Evolutionary conservation across 805 yeast species (phyloP), one percentile per base, ranked within the genome.

Genomic region (Tetrapisispora nanseiensis): DNA sequence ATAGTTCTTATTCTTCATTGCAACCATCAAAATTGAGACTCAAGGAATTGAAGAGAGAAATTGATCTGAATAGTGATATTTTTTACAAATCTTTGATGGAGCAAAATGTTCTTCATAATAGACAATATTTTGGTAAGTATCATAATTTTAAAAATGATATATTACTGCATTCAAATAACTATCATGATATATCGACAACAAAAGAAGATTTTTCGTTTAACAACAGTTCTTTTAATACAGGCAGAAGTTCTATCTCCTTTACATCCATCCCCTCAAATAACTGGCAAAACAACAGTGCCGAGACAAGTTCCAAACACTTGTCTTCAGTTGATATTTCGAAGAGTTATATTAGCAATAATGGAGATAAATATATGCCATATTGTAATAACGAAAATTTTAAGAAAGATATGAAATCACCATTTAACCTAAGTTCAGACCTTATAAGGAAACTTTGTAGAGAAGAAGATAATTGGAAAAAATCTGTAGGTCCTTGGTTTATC

Each of bases 361-460:
- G 8, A 16, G 33, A 31, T 10, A 22, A 18, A 33, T 6, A 33
- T 33, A 20, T 22, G 13, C n/a, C 37, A n/a, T 21, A 21, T 22
- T 22, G 11, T 10, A 22, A 10, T n/a, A 33, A 22, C 15, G 29
- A 22, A 23, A 11, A 5, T 10, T 22, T 33, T 7, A 23, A 23
- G 3, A 5, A 7, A 6, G 37, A 33, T 2, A 22, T 15, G 3
- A 23, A 33, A 2, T 23, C 24, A 4, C 23, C 23, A 12, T 39
- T 39, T n/a, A 19, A 16, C n/a, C 10, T 33, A 33, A 16, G 29
- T 22, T 40, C 42, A 13, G n/a, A 15, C 12, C 15, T 34, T n/a
- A 40, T 40, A 4, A 33, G 22, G 18, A 21, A 20, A 13, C 33
- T 40, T 21, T 40, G 42, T 16, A 29, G 22, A 15, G 42, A 40